These are phyloP conservation scores for Fusarium fracticaudum DNA, from an alignment of 2,329 filamentous ascomycete species.

Conservation along the genomic window DNA sequence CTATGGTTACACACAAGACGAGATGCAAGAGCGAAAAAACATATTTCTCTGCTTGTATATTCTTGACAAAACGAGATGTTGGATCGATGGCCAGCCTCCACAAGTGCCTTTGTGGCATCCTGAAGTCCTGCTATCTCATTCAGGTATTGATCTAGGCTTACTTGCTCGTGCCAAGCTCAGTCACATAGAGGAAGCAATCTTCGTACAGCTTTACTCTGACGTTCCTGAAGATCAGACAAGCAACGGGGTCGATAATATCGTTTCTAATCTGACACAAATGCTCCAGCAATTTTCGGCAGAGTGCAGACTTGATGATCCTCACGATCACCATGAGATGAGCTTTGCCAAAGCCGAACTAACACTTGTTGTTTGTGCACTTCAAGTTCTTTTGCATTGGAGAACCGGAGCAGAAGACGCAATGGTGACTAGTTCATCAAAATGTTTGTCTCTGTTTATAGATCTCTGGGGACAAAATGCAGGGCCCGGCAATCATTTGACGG, in stretches of 20 bases:
- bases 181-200: not conserved
- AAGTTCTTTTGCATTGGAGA: not conserved
- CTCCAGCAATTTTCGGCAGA: not conserved
- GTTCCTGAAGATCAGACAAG: not conserved
- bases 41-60: not conserved
- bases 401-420: not conserved
- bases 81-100: not conserved
- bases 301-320: not conserved
- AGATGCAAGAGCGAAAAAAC: not conserved
- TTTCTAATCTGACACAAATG: not conserved
- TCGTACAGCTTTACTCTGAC: not conserved
- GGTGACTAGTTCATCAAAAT: not conserved
- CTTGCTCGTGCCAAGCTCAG: not conserved
- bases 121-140: not conserved
- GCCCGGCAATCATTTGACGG: not conserved
- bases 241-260: not conserved
- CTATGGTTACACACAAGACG: not conserved
- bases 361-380: not conserved
- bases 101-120: not conserved
- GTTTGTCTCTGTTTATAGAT: not conserved
- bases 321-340: not conserved
- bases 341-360: not conserved
- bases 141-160: not conserved
- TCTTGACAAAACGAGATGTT: not conserved
- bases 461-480: not conserved